Evolutionary conservation across 2,329 filamentous ascomycete genomes (phyloP).

Genomic region (Sclerotinia subarctica): DNA sequence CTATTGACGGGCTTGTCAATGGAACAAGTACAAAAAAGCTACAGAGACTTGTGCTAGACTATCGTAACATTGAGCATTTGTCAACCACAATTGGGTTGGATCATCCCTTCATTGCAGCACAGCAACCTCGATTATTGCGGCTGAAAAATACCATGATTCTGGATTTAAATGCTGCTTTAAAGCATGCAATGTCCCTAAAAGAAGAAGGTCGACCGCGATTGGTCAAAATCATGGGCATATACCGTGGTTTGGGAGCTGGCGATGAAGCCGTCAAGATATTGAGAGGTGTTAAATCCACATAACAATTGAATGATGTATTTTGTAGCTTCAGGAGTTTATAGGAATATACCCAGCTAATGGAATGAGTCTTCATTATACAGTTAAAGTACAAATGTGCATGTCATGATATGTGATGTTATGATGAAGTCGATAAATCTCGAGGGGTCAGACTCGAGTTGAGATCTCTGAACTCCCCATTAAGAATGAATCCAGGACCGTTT

Average conservation of each 20-base stretch:
- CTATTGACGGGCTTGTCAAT: constrained; percentile 35
- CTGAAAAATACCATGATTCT: constrained; percentile 61
- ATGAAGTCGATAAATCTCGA: constrained; percentile 49
- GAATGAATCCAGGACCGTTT: constrained; percentile 77
- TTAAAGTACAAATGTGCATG: constrained; percentile 40
- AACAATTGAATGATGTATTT: constrained; percentile 20
- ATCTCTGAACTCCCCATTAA: constrained; percentile 75
- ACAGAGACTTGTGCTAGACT: constrained; percentile 55
- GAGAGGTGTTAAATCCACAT: constrained; percentile 33
- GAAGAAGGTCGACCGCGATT: constrained; percentile 43
- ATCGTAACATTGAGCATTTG: constrained; percentile 52
- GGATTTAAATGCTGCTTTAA: constrained; percentile 61
- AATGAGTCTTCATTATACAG: constrained; percentile 39
- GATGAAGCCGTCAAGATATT: constrained; percentile 55
- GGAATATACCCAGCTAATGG: constrained; percentile 31
- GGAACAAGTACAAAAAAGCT: constrained; percentile 41
- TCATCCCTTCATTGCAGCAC: constrained; percentile 62
- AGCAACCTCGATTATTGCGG: constrained; percentile 53
- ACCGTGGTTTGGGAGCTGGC: constrained; percentile 58
- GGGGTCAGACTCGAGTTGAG: constrained; percentile 55
- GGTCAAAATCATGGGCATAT: constrained; percentile 57
- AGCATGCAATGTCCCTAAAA: constrained; percentile 49
- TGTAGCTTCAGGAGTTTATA: constrained; percentile 48
- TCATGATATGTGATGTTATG: constrained; percentile 33
- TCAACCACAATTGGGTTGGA: constrained; percentile 49